These are phyloP conservation scores for Monascus purpureus DNA, from an alignment of 495 filamentous ascomycete genomes.

Conservation along the genomic window DNA sequence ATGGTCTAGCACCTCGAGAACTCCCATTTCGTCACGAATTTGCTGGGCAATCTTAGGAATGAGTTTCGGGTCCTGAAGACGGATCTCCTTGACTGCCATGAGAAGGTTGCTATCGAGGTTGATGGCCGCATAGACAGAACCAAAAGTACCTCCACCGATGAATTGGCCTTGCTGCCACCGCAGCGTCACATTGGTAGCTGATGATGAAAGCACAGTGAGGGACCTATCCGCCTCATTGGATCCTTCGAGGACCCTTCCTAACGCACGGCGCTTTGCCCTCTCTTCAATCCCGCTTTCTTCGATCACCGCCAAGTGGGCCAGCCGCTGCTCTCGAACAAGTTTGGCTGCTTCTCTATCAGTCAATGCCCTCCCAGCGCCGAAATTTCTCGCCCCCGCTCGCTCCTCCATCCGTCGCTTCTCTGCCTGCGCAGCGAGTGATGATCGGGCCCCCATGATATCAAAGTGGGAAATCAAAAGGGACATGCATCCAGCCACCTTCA, in stretches of 20 bases:
- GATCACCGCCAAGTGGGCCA: slow-evolving; percentile 53
- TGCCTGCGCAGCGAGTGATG: slow-evolving; percentile 79
- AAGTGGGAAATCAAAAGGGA: slow-evolving; percentile 94
- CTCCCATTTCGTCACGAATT: slow-evolving; percentile 94
- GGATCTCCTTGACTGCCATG: slow-evolving; percentile 98
- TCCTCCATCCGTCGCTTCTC: slow-evolving; percentile 74
- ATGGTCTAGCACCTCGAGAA: slow-evolving; percentile 87
- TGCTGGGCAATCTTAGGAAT: slow-evolving; percentile 87
- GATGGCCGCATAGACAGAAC: slow-evolving; percentile 92
- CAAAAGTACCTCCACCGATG: slow-evolving; percentile 92
- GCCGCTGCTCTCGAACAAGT: slow-evolving; percentile 57
- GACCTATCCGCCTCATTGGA: slow-evolving; percentile 92
- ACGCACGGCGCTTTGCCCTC: slow-evolving; percentile 73
- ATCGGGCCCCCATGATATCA: slow-evolving; percentile 95
- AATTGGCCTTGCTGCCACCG: slow-evolving; percentile 98
- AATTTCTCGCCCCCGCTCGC: slow-evolving; percentile 56
- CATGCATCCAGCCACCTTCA: slow-evolving; percentile 95
- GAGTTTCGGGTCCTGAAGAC: slow-evolving; percentile 88
- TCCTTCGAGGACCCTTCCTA: slow-evolving; percentile 82
- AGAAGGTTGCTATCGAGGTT: slow-evolving; percentile 89
- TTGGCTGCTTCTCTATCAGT: slow-evolving; percentile 74
- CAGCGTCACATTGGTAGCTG: slow-evolving; percentile 84
- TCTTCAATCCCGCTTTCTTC: slow-evolving; percentile 67
- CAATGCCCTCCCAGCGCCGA: slow-evolving; percentile 61
- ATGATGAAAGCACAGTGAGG: slow-evolving; percentile 82